Evolutionary conservation across 768 basidiomycete genomes (phyloP).

Genomic region (Calocera cornea): DNA sequence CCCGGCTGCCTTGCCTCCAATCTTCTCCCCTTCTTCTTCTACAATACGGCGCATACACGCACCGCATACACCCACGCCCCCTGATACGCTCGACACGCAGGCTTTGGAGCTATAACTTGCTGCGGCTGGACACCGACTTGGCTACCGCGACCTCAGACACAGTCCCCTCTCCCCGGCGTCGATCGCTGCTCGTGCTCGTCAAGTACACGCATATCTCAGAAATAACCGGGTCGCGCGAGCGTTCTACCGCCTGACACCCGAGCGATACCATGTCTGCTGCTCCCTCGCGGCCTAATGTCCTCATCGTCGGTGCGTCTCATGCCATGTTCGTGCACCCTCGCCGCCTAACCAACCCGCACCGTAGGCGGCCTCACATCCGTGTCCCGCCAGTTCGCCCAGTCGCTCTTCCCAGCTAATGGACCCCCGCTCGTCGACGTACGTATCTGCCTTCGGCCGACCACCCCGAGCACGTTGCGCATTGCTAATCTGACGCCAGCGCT

Average conservation of each 20-base stretch:
- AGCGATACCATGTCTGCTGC: not conserved
- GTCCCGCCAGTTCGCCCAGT: constrained; percentile 54
- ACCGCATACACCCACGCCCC: not conserved
- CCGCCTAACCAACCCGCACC: not conserved
- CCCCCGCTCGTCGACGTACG: constrained; percentile 60
- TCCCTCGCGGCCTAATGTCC: constrained; percentile 42
- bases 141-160: not conserved
- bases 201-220: not conserved
- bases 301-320: constrained; percentile 55
- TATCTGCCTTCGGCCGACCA: constrained; percentile 11
- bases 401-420: constrained; percentile 53
- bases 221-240: not conserved
- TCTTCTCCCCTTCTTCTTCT: not conserved
- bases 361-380: constrained; percentile 71
- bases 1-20: not conserved
- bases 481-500: constrained; percentile 31
- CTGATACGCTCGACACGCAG: no score
- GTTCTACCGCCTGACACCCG: not conserved
- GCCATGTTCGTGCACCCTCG: not conserved
- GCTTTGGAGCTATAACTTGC: no score
- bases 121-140: not conserved
- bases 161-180: not conserved
- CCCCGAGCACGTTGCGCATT: constrained; percentile 13
- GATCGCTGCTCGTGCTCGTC: not conserved
- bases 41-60: not conserved